These are phyloP conservation scores for Erucastrum elatum DNA, from an alignment of 345 rosid genomes.

Conservation along the genomic window DNA sequence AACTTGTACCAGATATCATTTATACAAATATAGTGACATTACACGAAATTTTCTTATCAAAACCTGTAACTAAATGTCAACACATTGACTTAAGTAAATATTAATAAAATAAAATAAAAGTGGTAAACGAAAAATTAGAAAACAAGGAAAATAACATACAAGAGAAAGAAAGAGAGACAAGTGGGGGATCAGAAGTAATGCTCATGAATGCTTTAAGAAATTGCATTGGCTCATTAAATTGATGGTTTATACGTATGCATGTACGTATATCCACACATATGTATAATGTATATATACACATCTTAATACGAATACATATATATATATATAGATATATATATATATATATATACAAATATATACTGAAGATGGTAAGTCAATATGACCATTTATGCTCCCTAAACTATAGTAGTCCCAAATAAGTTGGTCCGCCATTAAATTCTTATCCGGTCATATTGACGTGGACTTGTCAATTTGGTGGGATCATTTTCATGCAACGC, in stretches of 20 bases:
- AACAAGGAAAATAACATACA: conserved; percentile 29
- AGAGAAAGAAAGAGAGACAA: conserved; percentile 24
- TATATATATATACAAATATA: conserved; percentile 13
- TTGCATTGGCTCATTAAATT: conserved; percentile 23
- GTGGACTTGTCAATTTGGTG: conserved; percentile 17
- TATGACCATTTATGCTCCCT: conserved; percentile 61
- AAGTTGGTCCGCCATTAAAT: conserved; percentile 51
- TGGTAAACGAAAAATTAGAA: conserved; percentile 34
- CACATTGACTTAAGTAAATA: conserved; percentile 19
- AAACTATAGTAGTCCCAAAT: conserved; percentile 24
- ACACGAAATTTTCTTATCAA: not conserved
- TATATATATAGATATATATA: not conserved
- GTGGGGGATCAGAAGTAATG: conserved; percentile 21
- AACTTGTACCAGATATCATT: not conserved
- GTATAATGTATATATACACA: not conserved
- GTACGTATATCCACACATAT: conserved; percentile 8
- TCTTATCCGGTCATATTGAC: not conserved
- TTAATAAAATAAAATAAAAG: conserved; percentile 3
- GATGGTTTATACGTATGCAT: conserved; percentile 23
- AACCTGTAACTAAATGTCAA: conserved; percentile 21
- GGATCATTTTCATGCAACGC: conserved; percentile 21
- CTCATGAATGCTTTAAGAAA: conserved; percentile 46
- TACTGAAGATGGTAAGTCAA: conserved; percentile 23
- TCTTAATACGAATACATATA: not conserved
- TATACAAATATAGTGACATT: not conserved